Base-by-base conservation (phyloP, 139 green algal genomes). In the Yamagishiella unicocca region DNA sequence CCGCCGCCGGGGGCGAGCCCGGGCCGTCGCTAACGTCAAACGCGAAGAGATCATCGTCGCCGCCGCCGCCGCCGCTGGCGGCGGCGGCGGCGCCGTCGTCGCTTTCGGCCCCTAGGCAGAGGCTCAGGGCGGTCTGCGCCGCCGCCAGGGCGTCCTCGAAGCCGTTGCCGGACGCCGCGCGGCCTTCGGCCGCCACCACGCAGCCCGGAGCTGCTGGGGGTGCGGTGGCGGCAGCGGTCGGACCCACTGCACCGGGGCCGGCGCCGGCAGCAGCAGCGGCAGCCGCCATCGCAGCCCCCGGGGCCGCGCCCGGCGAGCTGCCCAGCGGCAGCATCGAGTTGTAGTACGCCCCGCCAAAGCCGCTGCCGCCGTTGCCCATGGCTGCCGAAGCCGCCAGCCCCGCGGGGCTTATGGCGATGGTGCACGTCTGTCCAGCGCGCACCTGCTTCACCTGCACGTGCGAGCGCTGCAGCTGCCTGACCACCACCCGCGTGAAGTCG, bases 381-480 rank as follows among this genome's bases (percentile, higher is more conserved):
- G 12, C 31, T 4, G n/a, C 43, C 10, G 45, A 6, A 12, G 4
- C 14, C 37, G 21, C 76, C 17, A n/a, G 43, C 2, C 5, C 42
- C 42, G 54, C 72, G 4, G 55, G 83, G 53, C 64, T 84, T 54
- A 93, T 54, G 19, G 91, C 82, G 33, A 95, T 73, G 31, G 94
- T 96, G 61, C 87, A 92, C 19, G 91, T 92, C 82, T 97, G 93
- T 4, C 95, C 95, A 37, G 93, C 90, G 24, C 55, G 74, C 31
- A 97, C 90, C 27, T 62, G 62, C 38, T 83, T 58, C 1, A 98
- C 95, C 1, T 93, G 91, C 24, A 96, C 89, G 62, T 97, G 94
- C 31, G 87, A 93, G 25, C 95, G 92, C 76, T 98, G 95, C 67
- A 98, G 94, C 82, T 93, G 90, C 21, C 82, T 87, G 25, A 98